Evolutionary conservation across 1,139 yeast genomes (phyloP).

Genomic region (Yamadazyma kanchanaburiensis): DNA sequence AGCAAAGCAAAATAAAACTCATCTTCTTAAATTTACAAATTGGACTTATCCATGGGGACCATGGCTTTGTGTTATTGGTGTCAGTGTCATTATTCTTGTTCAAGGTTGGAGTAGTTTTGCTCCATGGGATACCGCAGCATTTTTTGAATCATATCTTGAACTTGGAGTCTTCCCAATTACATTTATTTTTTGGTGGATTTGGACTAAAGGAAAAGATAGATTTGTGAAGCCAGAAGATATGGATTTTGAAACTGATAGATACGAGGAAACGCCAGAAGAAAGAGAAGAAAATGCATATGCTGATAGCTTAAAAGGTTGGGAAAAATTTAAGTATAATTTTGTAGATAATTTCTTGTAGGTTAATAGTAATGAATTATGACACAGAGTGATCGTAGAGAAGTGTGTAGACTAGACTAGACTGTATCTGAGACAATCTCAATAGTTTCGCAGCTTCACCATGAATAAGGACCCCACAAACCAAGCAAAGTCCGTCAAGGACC

Average conservation of each 20-base stretch:
- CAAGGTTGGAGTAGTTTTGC: slow-evolving; percentile 54
- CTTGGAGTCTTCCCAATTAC: slow-evolving; percentile 36
- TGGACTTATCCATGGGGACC: slow-evolving; percentile 46
- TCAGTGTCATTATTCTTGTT: slow-evolving; percentile 33
- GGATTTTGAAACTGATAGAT: slow-evolving; percentile 63
- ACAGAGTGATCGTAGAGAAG: slow-evolving; percentile 1
- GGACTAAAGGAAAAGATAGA: slow-evolving; percentile 42
- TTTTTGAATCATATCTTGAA: slow-evolving; percentile 38
- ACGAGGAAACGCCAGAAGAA: slow-evolving; percentile 51
- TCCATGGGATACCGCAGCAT: slow-evolving; percentile 38
- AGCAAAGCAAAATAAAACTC: slow-evolving; percentile 31
- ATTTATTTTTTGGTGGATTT: slow-evolving; percentile 42
- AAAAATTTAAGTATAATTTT: slow-evolving; percentile 33
- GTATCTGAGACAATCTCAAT: slow-evolving; percentile 1
- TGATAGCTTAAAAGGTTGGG: slow-evolving; percentile 44
- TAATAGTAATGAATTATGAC: too few relatives aligned
- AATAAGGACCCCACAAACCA: too few relatives aligned
- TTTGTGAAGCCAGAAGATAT: slow-evolving; percentile 49
- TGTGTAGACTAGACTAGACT: not conserved
- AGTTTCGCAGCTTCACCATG: too few relatives aligned
- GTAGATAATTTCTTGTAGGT: slow-evolving; percentile 22
- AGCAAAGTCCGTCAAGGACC: slow-evolving; percentile 12
- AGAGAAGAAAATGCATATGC: slow-evolving; percentile 32
- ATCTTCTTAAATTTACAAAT: slow-evolving; percentile 32
- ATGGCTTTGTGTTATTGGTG: slow-evolving; percentile 33